phyloP scores from a whole-genome alignment of 2,329 filamentous ascomycete species.

The Orbilia ellipsospora region DNA sequence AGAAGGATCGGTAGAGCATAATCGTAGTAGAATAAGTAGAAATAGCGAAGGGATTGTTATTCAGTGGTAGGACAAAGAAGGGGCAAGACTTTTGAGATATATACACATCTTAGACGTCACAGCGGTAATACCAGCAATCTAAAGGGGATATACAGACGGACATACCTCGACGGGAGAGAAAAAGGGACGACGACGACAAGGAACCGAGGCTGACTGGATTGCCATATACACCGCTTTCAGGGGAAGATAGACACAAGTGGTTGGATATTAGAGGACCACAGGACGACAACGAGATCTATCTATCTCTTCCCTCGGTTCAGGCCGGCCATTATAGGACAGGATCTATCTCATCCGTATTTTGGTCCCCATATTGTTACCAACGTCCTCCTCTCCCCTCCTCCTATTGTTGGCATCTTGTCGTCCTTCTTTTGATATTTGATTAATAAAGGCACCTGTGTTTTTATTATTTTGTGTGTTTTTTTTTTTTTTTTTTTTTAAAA shows the following conservation, averaged over 20 bases:
- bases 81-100: not conserved
- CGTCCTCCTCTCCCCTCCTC: no score
- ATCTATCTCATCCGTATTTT: not conserved
- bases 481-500: conserved; percentile 1
- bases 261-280: not conserved
- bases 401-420: not conserved
- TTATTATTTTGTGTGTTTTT: not conserved
- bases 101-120: conserved; percentile 18
- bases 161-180: not conserved
- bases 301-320: not conserved
- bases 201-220: conserved; percentile 30
- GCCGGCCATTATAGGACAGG: not conserved
- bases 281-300: not conserved
- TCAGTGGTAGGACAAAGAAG: conserved; percentile 45
- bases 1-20: not conserved
- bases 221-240: not conserved
- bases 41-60: no score
- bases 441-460: conserved; percentile 1
- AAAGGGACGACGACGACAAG: not conserved
- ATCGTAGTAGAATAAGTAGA: no score
- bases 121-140: conserved; percentile 17
- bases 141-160: conserved; percentile 21
- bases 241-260: not conserved
- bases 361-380: not conserved
- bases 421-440: conserved; percentile 20